Conservation (phyloP, 768 basidiomycete genomes). For the Hortiboletus flavorubellus region DNA sequence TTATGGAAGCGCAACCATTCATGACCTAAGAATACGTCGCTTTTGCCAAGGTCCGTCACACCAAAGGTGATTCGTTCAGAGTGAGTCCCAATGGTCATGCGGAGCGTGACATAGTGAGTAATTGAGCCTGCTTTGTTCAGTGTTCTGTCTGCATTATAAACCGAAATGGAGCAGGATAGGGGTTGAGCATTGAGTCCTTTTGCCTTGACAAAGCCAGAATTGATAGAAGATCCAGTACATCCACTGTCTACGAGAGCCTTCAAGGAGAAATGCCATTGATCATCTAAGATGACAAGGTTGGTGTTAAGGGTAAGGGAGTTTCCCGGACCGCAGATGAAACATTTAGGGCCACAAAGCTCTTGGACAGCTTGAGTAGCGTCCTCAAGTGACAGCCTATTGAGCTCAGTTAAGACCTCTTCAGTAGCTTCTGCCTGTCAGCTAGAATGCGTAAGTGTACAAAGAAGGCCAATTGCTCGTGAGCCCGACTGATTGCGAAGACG, state of each 20-base stretch:
- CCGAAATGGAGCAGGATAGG: background rate
- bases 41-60: background rate
- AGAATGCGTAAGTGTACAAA: background rate
- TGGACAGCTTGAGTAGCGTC: background rate
- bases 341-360: background rate
- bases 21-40: slow-evolving; percentile 5
- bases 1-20: background rate
- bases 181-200: background rate
- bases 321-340: background rate
- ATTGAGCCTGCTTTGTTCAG: no score
- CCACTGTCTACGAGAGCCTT: background rate
- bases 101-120: no score
- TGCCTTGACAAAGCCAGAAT: background rate
- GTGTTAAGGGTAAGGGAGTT: background rate
- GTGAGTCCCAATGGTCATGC: background rate
- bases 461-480: background rate
- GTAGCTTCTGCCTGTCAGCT: background rate
- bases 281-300: background rate
- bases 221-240: background rate
- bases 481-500: background rate
- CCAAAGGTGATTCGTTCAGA: background rate
- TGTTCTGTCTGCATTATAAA: no score
- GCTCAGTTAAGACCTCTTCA: no score
- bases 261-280: background rate
- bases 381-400: background rate